phyloP scores from a whole-genome alignment of 352 stramenopile species.

The Labyrinthula sp. region DNA sequence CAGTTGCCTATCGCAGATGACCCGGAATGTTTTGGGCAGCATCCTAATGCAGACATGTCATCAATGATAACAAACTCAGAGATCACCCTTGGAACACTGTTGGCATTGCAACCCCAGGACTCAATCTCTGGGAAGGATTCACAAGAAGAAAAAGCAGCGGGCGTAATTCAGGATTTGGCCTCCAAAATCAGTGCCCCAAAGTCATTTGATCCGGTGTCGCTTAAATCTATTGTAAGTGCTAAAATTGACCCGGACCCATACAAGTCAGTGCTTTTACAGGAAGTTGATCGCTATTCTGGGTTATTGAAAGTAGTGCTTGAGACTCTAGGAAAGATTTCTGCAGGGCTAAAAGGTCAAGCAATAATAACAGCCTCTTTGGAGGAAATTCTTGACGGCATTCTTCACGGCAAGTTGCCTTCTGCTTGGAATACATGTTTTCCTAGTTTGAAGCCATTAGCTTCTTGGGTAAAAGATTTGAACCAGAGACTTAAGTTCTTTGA shows the following conservation, averaged over 20 bases:
- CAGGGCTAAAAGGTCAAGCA: constrained; percentile 67
- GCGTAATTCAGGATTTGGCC: constrained; percentile 50
- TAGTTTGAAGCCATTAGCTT: constrained; percentile 67
- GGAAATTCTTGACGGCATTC: constrained; percentile 63
- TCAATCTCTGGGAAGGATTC: constrained; percentile 51
- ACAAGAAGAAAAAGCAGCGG: constrained; percentile 63
- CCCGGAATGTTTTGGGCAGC: constrained; percentile 72
- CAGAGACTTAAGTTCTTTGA: constrained; percentile 59
- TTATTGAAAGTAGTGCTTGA: constrained; percentile 50
- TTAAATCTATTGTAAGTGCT: constrained; percentile 45
- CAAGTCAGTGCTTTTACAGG: constrained; percentile 77
- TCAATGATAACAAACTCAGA: constrained; percentile 73
- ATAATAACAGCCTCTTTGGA: constrained; percentile 83
- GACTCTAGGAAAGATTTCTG: constrained; percentile 57
- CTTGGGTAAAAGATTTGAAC: constrained; percentile 73
- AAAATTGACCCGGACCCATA: constrained; percentile 63
- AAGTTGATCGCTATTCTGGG: constrained; percentile 76
- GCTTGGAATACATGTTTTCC: constrained; percentile 78
- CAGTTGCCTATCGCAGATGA: constrained; percentile 63
- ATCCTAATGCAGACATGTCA: constrained; percentile 78
- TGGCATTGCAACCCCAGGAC: constrained; percentile 56
- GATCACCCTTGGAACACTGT: constrained; percentile 59
- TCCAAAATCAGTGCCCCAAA: constrained; percentile 65
- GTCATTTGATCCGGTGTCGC: constrained; percentile 55
- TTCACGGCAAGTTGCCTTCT: constrained; percentile 50